These are phyloP conservation scores for Tinospora cordifolia DNA, from an alignment of 164 flowering plant genomes.

Conservation along the genomic window DNA sequence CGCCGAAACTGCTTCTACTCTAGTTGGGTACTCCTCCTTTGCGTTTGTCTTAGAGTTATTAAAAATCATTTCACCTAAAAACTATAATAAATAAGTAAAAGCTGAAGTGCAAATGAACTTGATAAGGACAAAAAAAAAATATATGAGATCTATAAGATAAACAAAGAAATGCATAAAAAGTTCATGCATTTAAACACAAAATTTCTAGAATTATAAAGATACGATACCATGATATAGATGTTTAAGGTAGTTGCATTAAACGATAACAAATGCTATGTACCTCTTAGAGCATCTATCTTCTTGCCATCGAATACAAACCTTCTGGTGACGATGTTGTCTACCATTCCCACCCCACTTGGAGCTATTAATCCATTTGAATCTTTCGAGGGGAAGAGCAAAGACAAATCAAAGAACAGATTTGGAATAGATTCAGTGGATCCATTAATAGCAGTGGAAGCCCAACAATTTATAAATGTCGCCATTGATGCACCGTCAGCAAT, in stretches of 20 bases:
- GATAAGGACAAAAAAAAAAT: no score
- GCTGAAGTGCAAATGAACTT: no score
- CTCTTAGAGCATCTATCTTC: slow-evolving; percentile 1
- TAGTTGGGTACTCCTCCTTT: neutral
- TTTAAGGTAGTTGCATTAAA: no score
- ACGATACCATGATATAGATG: no score
- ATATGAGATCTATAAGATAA: no score
- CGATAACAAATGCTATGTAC: no score
- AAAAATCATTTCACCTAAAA: no score
- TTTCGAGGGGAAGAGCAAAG: neutral
- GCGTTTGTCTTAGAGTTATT: neutral
- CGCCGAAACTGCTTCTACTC: neutral
- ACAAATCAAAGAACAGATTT: neutral
- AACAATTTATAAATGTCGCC: neutral
- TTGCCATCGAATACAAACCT: neutral
- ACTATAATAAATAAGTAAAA: no score
- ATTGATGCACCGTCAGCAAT: neutral
- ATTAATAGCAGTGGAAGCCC: neutral
- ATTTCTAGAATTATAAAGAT: no score
- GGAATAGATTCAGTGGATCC: neutral
- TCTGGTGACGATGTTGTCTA: neutral
- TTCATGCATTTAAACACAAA: no score
- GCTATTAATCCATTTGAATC: neutral
- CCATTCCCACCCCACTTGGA: neutral
- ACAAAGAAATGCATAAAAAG: no score